Base-by-base conservation (phyloP, 2,329 filamentous ascomycete species). In the Fusarium siculi region DNA sequence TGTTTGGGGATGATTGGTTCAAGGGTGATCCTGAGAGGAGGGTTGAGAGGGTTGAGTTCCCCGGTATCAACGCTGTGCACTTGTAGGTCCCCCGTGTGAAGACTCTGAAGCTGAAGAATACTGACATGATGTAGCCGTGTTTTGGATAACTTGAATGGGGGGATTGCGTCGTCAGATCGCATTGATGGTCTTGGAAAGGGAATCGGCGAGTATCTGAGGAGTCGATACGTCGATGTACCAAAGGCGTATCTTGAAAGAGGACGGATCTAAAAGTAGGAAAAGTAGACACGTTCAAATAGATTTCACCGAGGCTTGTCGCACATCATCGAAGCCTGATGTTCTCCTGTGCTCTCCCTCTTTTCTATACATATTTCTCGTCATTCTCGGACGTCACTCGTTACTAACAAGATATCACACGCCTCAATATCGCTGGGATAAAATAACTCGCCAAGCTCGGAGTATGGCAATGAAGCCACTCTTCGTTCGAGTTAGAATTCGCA, bases 131-230 rank as follows among this genome's bases (percentile, higher is more conserved):
- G 3, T 4, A 79, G 77, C 30, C 77, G 78, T 40, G 73, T 87
- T 28, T 81, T 85, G 61, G 85, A 86, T 70, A 84, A 86, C 69
- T 76, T 86, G 12, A 84, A 85, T 57, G 78, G 84, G 0, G 84
- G 84, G 0, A 85, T 83, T 74, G 81, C 84, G 58, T 81, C 83
- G 9, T 84, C 82, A 40, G 80, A 79, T 53, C 80, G 80, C 2
- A 85, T 85, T 50, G 85, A 87, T 73, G 83, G 82, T 2, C 74
- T 87, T 19, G 85, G 84, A 0, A 87, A 87, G 80, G 84, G 84
- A 28, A 78, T 81, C 43, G 81, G 78, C 19, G 85, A 87, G 79
- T 86, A 85, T 70, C 53, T 87, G 57, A 75, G 84, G 52, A 82
- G 82, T 28, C 84, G 83, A 69, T 80, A 79, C n/a, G 83, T 87